Evolutionary conservation across 306 rosid species (phyloP).

Genomic region (Cucumis cinereus): DNA sequence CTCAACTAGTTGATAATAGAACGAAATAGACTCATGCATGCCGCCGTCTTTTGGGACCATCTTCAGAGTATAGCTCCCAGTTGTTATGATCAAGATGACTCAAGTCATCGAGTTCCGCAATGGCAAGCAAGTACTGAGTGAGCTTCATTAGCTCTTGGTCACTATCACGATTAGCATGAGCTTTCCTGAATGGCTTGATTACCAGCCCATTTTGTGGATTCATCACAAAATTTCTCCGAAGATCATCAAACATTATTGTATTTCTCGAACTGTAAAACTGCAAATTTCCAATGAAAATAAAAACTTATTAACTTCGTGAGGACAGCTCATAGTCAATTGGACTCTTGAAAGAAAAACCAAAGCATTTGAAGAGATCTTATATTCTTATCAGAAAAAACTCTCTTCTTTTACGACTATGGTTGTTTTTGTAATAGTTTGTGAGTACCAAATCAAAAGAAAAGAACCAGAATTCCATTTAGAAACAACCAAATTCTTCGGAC

Average conservation of each 20-base stretch:
- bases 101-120: slow-evolving; percentile 84
- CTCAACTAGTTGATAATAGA: background rate
- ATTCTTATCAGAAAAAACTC: too few relatives aligned
- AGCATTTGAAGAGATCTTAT: background rate
- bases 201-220: slow-evolving; percentile 90
- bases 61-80: slow-evolving; percentile 60
- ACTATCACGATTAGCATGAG: slow-evolving; percentile 69
- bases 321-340: background rate
- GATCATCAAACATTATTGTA: slow-evolving; percentile 88
- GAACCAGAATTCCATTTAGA: background rate
- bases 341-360: background rate
- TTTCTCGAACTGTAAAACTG: slow-evolving; percentile 75
- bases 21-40: slow-evolving; percentile 23
- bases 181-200: slow-evolving; percentile 94
- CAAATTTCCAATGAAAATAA: slow-evolving; percentile 15
- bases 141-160: slow-evolving; percentile 86
- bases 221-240: slow-evolving; percentile 89
- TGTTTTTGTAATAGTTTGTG: background rate
- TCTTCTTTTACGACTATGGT: background rate
- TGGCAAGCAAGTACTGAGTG: slow-evolving; percentile 76
- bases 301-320: slow-evolving; percentile 6
- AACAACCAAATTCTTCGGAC: background rate
- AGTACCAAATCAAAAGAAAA: background rate
- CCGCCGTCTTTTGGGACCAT: slow-evolving; percentile 68
- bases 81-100: slow-evolving; percentile 52